phyloP scores from a whole-genome alignment of 2,329 filamentous ascomycete species.

The Alternaria conjuncta region DNA sequence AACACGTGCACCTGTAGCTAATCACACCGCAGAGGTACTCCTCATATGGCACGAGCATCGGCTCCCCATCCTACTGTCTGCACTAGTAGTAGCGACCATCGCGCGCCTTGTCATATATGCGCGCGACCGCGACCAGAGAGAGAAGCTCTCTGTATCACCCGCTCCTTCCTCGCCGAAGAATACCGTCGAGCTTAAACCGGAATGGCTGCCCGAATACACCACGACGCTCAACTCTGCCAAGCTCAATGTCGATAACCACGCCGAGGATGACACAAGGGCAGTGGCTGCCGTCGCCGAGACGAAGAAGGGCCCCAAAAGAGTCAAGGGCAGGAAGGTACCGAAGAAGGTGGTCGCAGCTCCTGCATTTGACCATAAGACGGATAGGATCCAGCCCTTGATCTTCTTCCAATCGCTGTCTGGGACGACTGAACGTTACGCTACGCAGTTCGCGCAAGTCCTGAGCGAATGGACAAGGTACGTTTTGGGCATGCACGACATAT shows the following conservation, averaged over 20 bases:
- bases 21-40: constrained; percentile 39
- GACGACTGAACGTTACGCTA: constrained; percentile 77
- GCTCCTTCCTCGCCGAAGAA: constrained; percentile 41
- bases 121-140: constrained; percentile 31
- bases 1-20: neutral
- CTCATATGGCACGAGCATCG: constrained; percentile 48
- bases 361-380: constrained; percentile 35
- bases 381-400: constrained; percentile 73
- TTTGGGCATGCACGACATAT: neutral
- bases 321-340: constrained; percentile 43
- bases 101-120: constrained; percentile 38
- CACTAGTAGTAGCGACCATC: constrained; percentile 36
- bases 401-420: constrained; percentile 92
- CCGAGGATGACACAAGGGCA: constrained; percentile 32
- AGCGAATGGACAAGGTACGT: constrained; percentile 47
- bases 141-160: constrained; percentile 40
- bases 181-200: constrained; percentile 34
- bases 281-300: constrained; percentile 27
- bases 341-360: constrained; percentile 26
- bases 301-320: constrained; percentile 47
- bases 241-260: constrained; percentile 38
- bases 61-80: constrained; percentile 41
- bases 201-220: constrained; percentile 46
- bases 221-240: constrained; percentile 28
- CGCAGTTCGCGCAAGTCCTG: constrained; percentile 66